These are phyloP conservation scores for Cladosporium sp. DNA, from an alignment of 2,329 filamentous ascomycete genomes.

Conservation along the genomic window DNA sequence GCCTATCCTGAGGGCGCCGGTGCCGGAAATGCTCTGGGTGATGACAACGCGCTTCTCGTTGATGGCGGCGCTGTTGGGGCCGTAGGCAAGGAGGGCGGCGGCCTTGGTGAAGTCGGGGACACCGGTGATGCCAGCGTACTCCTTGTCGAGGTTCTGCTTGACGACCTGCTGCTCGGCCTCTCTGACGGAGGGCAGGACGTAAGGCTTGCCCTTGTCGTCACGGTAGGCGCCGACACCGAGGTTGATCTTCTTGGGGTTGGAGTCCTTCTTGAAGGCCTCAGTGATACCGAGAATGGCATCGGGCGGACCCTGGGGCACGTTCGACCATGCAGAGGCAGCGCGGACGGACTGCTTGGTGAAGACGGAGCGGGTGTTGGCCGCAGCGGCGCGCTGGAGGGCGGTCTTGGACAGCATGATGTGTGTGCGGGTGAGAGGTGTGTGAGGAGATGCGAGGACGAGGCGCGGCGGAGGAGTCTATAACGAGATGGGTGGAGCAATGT, in stretches of 20 bases:
- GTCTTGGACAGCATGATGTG: conserved; percentile 27
- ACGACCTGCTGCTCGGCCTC: conserved; percentile 85
- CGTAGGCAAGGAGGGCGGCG: conserved; percentile 87
- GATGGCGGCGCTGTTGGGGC: conserved; percentile 70
- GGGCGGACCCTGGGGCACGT: conserved; percentile 89
- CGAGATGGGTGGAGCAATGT: conserved; percentile 4
- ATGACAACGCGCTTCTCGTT: conserved; percentile 74
- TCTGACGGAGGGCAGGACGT: conserved; percentile 90
- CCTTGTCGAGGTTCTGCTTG: conserved; percentile 78
- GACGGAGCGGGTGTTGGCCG: conserved; percentile 22
- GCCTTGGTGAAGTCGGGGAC: conserved; percentile 90
- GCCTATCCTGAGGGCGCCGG: conserved; percentile 89
- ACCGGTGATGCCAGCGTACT: conserved; percentile 97
- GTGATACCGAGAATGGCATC: conserved; percentile 80
- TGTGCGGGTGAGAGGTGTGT: background rate
- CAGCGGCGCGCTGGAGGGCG: conserved; percentile 27
- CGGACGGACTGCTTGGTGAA: conserved; percentile 41
- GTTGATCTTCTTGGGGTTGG: conserved; percentile 80
- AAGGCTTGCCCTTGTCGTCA: conserved; percentile 96
- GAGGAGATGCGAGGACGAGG: background rate
- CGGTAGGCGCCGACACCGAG: conserved; percentile 97
- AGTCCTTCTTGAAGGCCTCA: conserved; percentile 97
- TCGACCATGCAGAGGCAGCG: conserved; percentile 80
- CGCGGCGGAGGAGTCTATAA: background rate
- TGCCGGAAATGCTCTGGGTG: conserved; percentile 97